Evolutionary conservation across 2,329 filamentous ascomycete species (phyloP).

Genomic region (Massarina eburnea): DNA sequence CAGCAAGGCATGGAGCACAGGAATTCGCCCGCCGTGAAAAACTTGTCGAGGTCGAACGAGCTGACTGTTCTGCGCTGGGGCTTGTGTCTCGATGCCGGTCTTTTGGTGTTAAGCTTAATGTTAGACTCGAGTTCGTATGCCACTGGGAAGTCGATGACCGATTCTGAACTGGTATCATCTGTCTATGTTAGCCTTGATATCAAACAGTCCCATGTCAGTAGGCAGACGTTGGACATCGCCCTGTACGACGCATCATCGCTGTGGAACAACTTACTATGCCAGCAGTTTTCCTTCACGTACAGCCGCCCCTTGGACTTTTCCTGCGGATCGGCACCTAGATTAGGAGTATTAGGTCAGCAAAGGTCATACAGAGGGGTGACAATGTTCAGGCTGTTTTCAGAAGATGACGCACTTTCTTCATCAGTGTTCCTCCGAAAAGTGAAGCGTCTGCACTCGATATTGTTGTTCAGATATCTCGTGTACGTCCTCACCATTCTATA

Average conservation of each 20-base stretch:
- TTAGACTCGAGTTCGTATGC: not conserved
- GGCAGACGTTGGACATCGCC: constrained; percentile 5
- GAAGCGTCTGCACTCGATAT: constrained; percentile 21
- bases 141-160: constrained; percentile 24
- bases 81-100: not conserved
- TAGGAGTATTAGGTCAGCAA: too few relatives aligned
- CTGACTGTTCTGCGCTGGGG: constrained; percentile 1
- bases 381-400: too few relatives aligned
- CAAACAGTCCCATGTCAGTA: not conserved
- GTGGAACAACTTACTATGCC: constrained; percentile 15
- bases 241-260: constrained; percentile 1
- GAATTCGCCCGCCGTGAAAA: not conserved
- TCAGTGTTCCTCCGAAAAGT: constrained; percentile 25
- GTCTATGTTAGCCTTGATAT: constrained; percentile 12
- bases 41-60: constrained; percentile 4
- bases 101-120: not conserved
- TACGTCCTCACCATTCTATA: constrained; percentile 29
- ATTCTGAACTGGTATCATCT: constrained; percentile 5
- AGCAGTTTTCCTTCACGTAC: constrained; percentile 27
- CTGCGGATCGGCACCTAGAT: too few relatives aligned
- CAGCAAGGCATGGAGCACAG: not conserved
- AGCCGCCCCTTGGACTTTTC: constrained; percentile 12
- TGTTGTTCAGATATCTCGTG: constrained; percentile 34
- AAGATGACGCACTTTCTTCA: not conserved
- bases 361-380: too few relatives aligned